Evolutionary conservation across 2,329 filamentous ascomycete genomes (phyloP), one percentile per base, ranked within the genome.

Genomic region (Epicoccum sorghinum): DNA sequence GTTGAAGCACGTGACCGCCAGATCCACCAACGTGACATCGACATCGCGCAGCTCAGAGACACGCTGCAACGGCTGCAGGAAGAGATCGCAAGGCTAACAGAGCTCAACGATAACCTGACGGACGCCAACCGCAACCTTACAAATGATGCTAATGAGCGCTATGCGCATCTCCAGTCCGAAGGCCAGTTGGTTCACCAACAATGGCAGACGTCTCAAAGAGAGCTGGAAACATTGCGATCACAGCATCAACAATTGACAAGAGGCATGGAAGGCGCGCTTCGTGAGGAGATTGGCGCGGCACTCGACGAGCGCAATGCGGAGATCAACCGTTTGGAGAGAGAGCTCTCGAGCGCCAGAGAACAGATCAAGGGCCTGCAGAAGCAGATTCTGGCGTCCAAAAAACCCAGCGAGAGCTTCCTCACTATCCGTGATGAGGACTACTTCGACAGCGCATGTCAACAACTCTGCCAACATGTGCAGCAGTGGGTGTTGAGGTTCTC

Each of bases 401-500:
- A 81, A 51, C 70, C 85, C 47, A 81, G 82, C 57, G 88, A 91
- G 66, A 85, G 90, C 62, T 93, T 96, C 77, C 86, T 98, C 59
- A 84, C 84, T 43, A 82, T 92, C 58, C 86, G 86, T 62, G 92
- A 97, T 70, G 93, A 97, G 74, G 93, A 97, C 77, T 93, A 97
- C 80, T 98, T 99, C 71, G 92, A 97, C 69, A 86, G 86, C 67
- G 90, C 93, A 37, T 99, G 95, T 73, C 92, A 97, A 74, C 89
- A 96, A 75, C 86, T 99, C 39, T 99, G 92, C 77, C 90, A 93
- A 65, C 93, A 97, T 72, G 91, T 97, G 37, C 93, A 97, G 74
- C 92, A 96, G 78, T 99, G 95, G 95, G 92, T 99, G 45, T 80
- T 97, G 64, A 90, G 95, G 69, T 99, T 99, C 80, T 97, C 93